Evolutionary conservation across 371 early-diverging fungal species (phyloP).

Genomic region (Mucor sp.): DNA sequence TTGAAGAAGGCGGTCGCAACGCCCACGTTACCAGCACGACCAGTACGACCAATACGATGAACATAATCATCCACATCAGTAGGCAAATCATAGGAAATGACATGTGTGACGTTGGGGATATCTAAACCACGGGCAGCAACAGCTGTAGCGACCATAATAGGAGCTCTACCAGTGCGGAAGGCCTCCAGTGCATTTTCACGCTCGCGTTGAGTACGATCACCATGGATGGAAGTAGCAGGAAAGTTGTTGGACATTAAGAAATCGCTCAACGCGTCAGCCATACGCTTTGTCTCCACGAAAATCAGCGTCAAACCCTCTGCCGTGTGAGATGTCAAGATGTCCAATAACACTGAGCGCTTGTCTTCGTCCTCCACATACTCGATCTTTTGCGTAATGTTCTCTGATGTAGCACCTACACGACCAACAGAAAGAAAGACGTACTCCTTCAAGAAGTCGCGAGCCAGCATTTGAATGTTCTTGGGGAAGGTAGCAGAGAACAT

Average conservation of each 20-base stretch:
- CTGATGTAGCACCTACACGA: constrained; percentile 93
- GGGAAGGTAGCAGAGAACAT: constrained; percentile 98
- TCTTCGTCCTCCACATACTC: constrained; percentile 88
- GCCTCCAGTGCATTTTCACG: constrained; percentile 92
- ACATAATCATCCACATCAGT: constrained; percentile 95
- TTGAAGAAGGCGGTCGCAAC: constrained; percentile 98
- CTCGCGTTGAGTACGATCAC: constrained; percentile 95
- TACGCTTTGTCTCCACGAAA: constrained; percentile 99
- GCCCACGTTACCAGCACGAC: constrained; percentile 92
- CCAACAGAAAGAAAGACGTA: constrained; percentile 94
- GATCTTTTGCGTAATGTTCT: constrained; percentile 92
- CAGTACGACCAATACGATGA: constrained; percentile 99
- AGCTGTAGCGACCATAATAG: constrained; percentile 98
- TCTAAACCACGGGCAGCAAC: constrained; percentile 99
- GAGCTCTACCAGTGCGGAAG: constrained; percentile 90
- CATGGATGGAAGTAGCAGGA: constrained; percentile 96
- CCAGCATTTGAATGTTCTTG: constrained; percentile 91
- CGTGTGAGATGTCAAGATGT: constrained; percentile 76
- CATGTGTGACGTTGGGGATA: constrained; percentile 88
- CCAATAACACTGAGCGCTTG: constrained; percentile 85
- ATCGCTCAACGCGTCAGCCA: constrained; percentile 93
- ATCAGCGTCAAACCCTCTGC: constrained; percentile 85
- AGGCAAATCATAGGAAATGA: constrained; percentile 96
- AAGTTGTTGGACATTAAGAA: constrained; percentile 74
- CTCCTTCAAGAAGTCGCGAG: constrained; percentile 92